These are phyloP conservation scores for Bipolaris zeicola DNA, from an alignment of 2,329 filamentous ascomycete genomes.

Conservation along the genomic window DNA sequence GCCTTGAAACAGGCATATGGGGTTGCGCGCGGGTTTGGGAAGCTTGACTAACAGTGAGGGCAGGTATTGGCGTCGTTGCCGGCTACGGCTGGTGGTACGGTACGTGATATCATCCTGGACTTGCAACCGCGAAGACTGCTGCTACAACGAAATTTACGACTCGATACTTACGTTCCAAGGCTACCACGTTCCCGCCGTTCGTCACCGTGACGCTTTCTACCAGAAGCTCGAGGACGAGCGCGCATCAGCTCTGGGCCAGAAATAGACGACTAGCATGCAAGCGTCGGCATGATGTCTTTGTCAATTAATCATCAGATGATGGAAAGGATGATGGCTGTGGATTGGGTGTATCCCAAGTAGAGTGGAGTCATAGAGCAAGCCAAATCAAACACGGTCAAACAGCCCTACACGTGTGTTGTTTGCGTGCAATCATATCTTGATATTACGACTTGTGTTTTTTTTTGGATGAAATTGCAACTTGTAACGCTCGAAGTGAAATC, in stretches of 20 bases:
- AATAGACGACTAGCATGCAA: constrained; percentile 21
- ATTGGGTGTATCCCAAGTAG: constrained; percentile 42
- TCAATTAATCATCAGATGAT: constrained; percentile 28
- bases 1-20: not conserved
- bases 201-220: constrained; percentile 68
- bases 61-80: constrained; percentile 66
- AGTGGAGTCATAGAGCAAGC: constrained; percentile 30
- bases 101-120: constrained; percentile 45
- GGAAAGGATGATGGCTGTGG: constrained; percentile 30
- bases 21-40: constrained; percentile 7
- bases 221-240: constrained; percentile 67
- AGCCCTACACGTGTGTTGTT: not conserved
- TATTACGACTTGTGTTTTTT: not conserved
- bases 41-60: constrained; percentile 32
- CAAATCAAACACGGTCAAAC: constrained; percentile 17
- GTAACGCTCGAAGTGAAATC: not conserved
- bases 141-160: not conserved
- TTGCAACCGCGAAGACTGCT: not conserved
- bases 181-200: constrained; percentile 68
- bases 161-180: constrained; percentile 50
- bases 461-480: not conserved
- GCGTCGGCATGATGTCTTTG: constrained; percentile 37
- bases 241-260: constrained; percentile 54
- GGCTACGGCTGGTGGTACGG: constrained; percentile 73
- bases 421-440: not conserved